Base-by-base conservation (phyloP, 1,284 basidiomycete genomes). In the Puccinia horiana region DNA sequence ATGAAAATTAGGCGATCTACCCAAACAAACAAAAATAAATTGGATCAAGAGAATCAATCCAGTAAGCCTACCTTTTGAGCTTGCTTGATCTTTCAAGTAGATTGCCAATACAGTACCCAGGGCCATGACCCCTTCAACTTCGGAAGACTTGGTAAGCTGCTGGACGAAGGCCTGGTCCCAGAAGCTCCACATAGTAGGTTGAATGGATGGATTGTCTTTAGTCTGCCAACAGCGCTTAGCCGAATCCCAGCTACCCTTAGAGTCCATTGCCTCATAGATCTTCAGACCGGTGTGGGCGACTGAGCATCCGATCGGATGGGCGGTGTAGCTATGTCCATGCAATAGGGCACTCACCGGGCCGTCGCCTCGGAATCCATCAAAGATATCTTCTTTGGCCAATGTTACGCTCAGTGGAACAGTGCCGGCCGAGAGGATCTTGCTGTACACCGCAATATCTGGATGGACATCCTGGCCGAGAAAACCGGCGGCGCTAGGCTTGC, bases 261-360 rank as follows among this genome's bases (percentile, higher is more conserved):
- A 26, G 90, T 90, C 84, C 83, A 88, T 84, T 42, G 84, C 73
- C 44, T 87, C 86, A 37, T 96, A 88, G 82, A 93, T 88, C 26
- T 90, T 88, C 65, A 98, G 89, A 14, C 95, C 91, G 87, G 92
- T 91, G 84, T 92, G 91, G 0, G 96, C 96, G 1, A 98, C 94
- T 76, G 93, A 92, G 87, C 96, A 98, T 0, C 95, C 96, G 54
- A 96, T 89, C 0, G 95, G 91, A 85, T 96, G 93, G 4, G 95
- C 95, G 0, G 94, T 95, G 87, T 99, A 99, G 82, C 93, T 94
- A 87, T 99, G 96, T 0, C 96, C 96, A 84, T 99, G 96, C 4
- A 98, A 88, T 9, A 99, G 88, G 16, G 96, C 95, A 83, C 94
- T 91, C 26, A 90, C 90, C 87, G 98, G 98, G 63, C 89, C 89